Conservation (phyloP, 2,329 filamentous ascomycete genomes). For the Sclerotinia minor region DNA sequence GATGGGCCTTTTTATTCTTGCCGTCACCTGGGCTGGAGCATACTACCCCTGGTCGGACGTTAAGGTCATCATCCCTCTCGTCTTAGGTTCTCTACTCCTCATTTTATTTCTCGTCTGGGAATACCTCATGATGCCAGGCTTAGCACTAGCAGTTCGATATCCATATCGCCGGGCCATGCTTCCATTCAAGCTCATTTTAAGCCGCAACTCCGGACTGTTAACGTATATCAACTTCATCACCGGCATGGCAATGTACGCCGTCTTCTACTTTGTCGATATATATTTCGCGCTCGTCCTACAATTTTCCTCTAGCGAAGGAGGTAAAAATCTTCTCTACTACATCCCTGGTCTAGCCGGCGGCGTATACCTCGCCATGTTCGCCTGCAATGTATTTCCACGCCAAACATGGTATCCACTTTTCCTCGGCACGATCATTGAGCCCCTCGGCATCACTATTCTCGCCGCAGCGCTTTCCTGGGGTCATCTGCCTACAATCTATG, state of each 20-base stretch:
- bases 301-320: constrained; percentile 52
- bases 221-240: constrained; percentile 61
- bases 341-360: constrained; percentile 63
- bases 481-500: constrained; percentile 55
- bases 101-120: constrained; percentile 46
- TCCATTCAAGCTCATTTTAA: constrained; percentile 57
- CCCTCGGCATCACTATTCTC: constrained; percentile 58
- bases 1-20: constrained; percentile 46
- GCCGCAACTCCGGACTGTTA: constrained; percentile 61
- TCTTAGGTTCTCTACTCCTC: constrained; percentile 45
- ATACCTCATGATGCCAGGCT: constrained; percentile 49
- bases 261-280: constrained; percentile 68
- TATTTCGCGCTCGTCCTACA: constrained; percentile 65
- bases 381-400: constrained; percentile 61
- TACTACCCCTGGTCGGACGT: constrained; percentile 46
- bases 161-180: constrained; percentile 63
- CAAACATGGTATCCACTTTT: constrained; percentile 62
- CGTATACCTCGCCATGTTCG: constrained; percentile 56
- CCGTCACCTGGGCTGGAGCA: constrained; percentile 48
- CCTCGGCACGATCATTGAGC: constrained; percentile 56
- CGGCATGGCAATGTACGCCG: constrained; percentile 51
- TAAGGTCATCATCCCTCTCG: constrained; percentile 45
- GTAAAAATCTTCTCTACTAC: constrained; percentile 61
- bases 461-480: constrained; percentile 56
- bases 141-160: constrained; percentile 49